Conservation (phyloP, 495 filamentous ascomycete genomes). For the Apiosordaria backusii region DNA sequence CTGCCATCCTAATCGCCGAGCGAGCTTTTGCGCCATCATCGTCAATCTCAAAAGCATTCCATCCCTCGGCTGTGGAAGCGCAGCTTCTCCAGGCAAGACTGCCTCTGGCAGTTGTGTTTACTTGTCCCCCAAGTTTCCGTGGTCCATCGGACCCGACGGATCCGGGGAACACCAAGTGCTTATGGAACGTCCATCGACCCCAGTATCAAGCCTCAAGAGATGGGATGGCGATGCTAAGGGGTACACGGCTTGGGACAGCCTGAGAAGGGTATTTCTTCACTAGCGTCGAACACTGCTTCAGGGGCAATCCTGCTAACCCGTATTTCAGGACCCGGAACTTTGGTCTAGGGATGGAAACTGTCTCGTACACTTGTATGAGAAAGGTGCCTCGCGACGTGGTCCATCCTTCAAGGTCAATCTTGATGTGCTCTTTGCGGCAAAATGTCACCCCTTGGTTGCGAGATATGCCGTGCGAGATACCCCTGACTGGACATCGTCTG, state of each 20-base stretch:
- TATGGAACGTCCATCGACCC: conserved; percentile 4
- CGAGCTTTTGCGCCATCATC: neutral
- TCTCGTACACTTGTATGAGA: conserved; percentile 56
- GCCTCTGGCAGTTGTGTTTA: neutral
- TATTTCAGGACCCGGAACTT: conserved; percentile 55
- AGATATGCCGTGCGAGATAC: conserved; percentile 40
- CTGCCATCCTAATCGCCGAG: neutral
- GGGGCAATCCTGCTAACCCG: conserved; percentile 3
- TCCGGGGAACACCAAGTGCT: neutral
- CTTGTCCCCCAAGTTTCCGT: neutral
- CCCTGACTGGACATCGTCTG: conserved; percentile 15
- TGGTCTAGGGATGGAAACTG: conserved; percentile 63
- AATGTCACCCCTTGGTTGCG: conserved; percentile 53
- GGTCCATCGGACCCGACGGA: neutral
- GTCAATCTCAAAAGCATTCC: neutral
- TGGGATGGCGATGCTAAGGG: conserved; percentile 56
- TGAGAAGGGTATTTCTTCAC: conserved; percentile 45
- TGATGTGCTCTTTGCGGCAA: conserved; percentile 43
- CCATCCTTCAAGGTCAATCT: conserved; percentile 59
- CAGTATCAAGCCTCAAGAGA: conserved; percentile 33
- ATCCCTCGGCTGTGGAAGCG: neutral
- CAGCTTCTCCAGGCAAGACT: neutral
- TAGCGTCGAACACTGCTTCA: neutral
- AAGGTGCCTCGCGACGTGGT: conserved; percentile 56
- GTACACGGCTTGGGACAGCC: conserved; percentile 49